Conservation (phyloP, 371 early-diverging fungal species). For the Synchytrium microbalum region DNA sequence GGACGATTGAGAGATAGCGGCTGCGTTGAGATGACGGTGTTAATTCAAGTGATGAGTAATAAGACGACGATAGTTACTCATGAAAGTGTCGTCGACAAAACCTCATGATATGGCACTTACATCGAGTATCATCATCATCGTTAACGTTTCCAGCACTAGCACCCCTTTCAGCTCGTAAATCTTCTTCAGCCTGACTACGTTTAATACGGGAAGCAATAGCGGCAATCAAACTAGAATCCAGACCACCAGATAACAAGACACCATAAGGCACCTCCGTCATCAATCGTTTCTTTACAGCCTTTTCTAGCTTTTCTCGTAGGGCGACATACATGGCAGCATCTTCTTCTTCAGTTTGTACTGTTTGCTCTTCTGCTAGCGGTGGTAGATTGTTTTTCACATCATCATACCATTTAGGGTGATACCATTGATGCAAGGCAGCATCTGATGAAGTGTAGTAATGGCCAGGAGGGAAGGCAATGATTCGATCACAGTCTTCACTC, state of each 20-base stretch:
- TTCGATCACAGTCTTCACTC: constrained; percentile 89
- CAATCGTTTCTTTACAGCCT: constrained; percentile 84
- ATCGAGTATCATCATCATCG: constrained; percentile 64
- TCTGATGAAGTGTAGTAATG: constrained; percentile 69
- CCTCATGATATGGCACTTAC: constrained; percentile 31
- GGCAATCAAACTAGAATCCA: constrained; percentile 91
- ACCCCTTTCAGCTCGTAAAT: constrained; percentile 13
- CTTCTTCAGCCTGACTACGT: constrained; percentile 6
- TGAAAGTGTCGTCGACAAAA: constrained; percentile 6
- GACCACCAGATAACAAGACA: constrained; percentile 87
- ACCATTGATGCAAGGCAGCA: constrained; percentile 68
- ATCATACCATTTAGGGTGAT: constrained; percentile 84
- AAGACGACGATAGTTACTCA: constrained; percentile 6
- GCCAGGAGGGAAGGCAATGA: constrained; percentile 93
- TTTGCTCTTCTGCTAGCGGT: constrained; percentile 26
- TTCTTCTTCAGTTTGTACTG: constrained; percentile 19
- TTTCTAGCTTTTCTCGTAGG: constrained; percentile 71
- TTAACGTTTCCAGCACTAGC: constrained; percentile 24
- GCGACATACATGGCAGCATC: constrained; percentile 50
- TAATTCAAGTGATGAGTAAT: constrained; percentile 2
- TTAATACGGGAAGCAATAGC: constrained; percentile 77
- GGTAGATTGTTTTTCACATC: constrained; percentile 39
- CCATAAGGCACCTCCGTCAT: constrained; percentile 97
- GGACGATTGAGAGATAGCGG: constrained; percentile 30
- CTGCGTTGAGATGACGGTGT: constrained; percentile 14